phyloP scores from a whole-genome alignment of 208 protist genomes.

The Trypanosoma caninum region DNA sequence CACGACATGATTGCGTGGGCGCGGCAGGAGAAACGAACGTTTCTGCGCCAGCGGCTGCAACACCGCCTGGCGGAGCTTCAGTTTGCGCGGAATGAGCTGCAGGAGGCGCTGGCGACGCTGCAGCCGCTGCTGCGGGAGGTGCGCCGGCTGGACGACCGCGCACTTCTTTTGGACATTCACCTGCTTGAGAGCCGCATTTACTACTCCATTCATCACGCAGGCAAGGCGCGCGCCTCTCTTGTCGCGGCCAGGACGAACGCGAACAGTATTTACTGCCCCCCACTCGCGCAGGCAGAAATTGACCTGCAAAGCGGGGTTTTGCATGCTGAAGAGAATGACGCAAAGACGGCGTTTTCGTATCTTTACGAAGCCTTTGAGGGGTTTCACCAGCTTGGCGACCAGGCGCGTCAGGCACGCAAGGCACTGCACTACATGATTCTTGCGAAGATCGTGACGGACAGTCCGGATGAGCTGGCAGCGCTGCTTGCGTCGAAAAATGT shows the following conservation, averaged over 20 bases:
- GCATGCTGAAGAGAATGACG: conserved; percentile 97
- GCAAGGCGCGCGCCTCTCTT: conserved; percentile 94
- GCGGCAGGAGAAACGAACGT: conserved; percentile 93
- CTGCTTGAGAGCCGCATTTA: conserved; percentile 96
- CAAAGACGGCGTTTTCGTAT: conserved; percentile 98
- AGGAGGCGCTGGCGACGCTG: conserved; percentile 76
- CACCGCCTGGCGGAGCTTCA: conserved; percentile 91
- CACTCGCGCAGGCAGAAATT: conserved; percentile 97
- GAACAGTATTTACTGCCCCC: conserved; percentile 98
- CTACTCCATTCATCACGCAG: conserved; percentile 91
- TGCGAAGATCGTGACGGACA: conserved; percentile 90
- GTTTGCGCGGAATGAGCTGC: conserved; percentile 85
- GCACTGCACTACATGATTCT: conserved; percentile 98
- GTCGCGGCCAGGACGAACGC: conserved; percentile 96
- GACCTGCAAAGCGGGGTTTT: conserved; percentile 97
- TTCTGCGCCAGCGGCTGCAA: conserved; percentile 96
- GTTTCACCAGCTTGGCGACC: conserved; percentile 89
- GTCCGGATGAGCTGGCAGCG: conserved; percentile 63
- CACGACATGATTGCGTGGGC: conserved; percentile 95
- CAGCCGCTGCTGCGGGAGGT: conserved; percentile 91
- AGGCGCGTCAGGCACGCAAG: conserved; percentile 75
- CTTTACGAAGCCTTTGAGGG: conserved; percentile 99
- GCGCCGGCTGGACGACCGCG: conserved; percentile 97
- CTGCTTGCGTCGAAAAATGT: conserved; percentile 86
- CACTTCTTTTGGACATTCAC: conserved; percentile 96